A percentile compares a stretch with the other conserved stretches of the same genome.
These are phyloP conservation scores for Hemerocallis citrina DNA, from an alignment of 106 monocot species.

Conservation along the genomic window DNA sequence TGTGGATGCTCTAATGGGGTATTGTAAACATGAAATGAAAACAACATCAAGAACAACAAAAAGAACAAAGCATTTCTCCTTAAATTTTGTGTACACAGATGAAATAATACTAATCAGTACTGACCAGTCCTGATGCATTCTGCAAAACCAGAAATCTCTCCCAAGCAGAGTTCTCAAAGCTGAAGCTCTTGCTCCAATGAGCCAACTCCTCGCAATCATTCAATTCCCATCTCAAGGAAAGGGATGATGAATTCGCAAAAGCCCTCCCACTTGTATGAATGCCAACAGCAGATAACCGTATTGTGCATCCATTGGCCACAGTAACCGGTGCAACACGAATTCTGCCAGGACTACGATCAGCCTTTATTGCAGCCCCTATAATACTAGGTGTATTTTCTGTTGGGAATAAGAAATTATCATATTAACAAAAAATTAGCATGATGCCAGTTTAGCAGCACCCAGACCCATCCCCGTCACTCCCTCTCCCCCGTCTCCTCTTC, in stretches of 20 bases:
- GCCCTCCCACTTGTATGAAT: slow-evolving; percentile 51
- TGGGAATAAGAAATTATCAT: slow-evolving; percentile 2
- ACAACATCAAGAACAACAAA: too few relatives aligned
- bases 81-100: too few relatives aligned
- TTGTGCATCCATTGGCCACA: slow-evolving; percentile 54
- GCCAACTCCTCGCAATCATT: slow-evolving; percentile 67
- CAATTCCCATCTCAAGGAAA: slow-evolving; percentile 81
- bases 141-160: slow-evolving; percentile 73
- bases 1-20: too few relatives aligned
- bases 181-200: slow-evolving; percentile 42
- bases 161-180: slow-evolving; percentile 37
- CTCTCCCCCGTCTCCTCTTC: slow-evolving; percentile 49
- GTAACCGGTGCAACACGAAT: slow-evolving; percentile 36
- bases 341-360: slow-evolving; percentile 36
- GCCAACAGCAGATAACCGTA: slow-evolving; percentile 63
- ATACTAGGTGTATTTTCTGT: slow-evolving; percentile 56
- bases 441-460: slow-evolving; percentile 4
- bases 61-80: too few relatives aligned
- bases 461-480: slow-evolving; percentile 54
- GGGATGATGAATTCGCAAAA: slow-evolving; percentile 98
- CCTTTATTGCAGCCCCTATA: slow-evolving; percentile 44
- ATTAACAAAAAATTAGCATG: too few relatives aligned
- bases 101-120: background rate
- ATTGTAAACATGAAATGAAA: too few relatives aligned
- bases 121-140: slow-evolving; percentile 63